phyloP scores from a whole-genome alignment of 1,284 basidiomycete species.

The Stygiomarasmius scandens region DNA sequence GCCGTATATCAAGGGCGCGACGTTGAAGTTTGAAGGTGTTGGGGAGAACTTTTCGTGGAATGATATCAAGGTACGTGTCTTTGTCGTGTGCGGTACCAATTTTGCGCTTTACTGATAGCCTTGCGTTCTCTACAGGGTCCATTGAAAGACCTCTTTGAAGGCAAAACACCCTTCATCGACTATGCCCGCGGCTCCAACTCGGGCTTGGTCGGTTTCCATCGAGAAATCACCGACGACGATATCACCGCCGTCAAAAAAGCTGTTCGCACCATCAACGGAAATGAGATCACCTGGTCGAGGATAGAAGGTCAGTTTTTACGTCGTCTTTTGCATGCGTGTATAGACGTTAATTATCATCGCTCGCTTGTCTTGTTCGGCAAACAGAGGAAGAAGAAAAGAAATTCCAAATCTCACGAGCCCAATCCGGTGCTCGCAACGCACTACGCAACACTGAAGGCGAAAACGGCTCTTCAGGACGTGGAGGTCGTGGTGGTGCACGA shows the following conservation, averaged over 20 bases:
- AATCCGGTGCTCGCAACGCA: constrained; percentile 59
- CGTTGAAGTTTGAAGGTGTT: constrained; percentile 76
- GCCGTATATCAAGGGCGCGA: constrained; percentile 71
- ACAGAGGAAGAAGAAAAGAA: constrained; percentile 64
- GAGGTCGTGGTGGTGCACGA: constrained; percentile 43
- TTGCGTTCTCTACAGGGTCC: constrained; percentile 56
- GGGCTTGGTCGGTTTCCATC: constrained; percentile 75
- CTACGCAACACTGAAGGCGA: constrained; percentile 34
- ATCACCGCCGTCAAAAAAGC: constrained; percentile 64
- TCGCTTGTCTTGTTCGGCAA: no score
- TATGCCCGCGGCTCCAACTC: constrained; percentile 64
- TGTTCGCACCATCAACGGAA: constrained; percentile 62
- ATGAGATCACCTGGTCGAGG: constrained; percentile 61
- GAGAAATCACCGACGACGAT: constrained; percentile 68
- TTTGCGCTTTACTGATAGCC: neutral
- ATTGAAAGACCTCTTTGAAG: constrained; percentile 78
- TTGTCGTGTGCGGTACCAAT: constrained; percentile 14
- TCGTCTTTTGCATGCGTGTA: no score
- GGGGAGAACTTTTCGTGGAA: constrained; percentile 66
- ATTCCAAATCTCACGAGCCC: constrained; percentile 74
- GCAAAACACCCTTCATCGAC: constrained; percentile 71
- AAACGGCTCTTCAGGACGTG: constrained; percentile 34
- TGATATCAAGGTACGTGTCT: constrained; percentile 64
- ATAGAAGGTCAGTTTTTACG: constrained; percentile 54
- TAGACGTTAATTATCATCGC: no score